Evolutionary conservation across 106 monocot species (phyloP).

Genomic region (Dioscorea zingiberensis): DNA sequence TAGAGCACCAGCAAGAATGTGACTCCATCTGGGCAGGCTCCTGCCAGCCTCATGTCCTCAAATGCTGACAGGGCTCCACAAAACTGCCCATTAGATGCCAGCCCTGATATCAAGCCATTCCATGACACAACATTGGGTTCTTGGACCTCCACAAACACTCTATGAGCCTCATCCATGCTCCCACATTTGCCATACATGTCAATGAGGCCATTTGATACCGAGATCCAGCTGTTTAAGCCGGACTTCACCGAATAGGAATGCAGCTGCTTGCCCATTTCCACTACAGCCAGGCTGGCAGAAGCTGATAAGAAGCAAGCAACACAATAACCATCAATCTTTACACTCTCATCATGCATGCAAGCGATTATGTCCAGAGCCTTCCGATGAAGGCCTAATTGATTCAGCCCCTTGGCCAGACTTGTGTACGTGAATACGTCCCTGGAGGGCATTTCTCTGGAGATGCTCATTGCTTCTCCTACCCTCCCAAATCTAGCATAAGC

Average conservation of each 20-base stretch:
- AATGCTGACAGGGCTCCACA: constrained; percentile 55
- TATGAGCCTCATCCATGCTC: constrained; percentile 34
- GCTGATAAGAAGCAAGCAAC: constrained; percentile 69
- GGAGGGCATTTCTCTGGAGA: constrained; percentile 31
- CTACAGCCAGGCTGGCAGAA: constrained; percentile 41
- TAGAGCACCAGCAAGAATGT: constrained; percentile 62
- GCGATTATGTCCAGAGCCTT: constrained; percentile 36
- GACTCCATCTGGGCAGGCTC: constrained; percentile 47
- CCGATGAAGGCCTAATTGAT: constrained; percentile 42
- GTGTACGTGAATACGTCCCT: constrained; percentile 70
- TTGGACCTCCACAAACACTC: constrained; percentile 31
- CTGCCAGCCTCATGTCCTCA: constrained; percentile 64
- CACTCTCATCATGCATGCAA: constrained; percentile 34
- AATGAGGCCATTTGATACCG: constrained; percentile 73
- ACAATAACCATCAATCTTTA: constrained; percentile 46
- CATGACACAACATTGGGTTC: constrained; percentile 84
- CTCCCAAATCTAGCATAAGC: constrained; percentile 49
- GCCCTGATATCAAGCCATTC: constrained; percentile 66
- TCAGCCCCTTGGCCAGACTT: constrained; percentile 60
- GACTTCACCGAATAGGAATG: constrained; percentile 60
- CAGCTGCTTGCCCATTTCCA: constrained; percentile 56
- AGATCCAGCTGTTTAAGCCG: constrained; percentile 35
- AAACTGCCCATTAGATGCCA: constrained; percentile 54
- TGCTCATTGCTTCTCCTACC: constrained; percentile 33
- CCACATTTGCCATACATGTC: constrained; percentile 89